Evolutionary conservation across 805 yeast species (phyloP).

Genomic region (Teunomyces tritomae): DNA sequence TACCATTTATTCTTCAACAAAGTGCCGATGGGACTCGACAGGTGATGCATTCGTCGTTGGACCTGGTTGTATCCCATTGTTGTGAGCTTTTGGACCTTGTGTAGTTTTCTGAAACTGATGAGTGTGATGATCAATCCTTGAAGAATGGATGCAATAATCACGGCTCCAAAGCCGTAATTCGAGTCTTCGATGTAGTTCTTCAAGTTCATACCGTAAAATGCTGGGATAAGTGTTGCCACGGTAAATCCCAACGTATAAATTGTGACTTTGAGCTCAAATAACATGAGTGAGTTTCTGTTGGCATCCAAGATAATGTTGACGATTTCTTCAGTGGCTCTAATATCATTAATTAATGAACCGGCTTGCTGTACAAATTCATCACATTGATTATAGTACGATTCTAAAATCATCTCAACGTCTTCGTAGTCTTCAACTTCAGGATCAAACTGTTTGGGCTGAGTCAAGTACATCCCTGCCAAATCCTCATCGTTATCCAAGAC

Average conservation of each 20-base stretch:
- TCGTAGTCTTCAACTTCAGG: constrained; percentile 44
- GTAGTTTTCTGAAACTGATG: constrained; percentile 54
- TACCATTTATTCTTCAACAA: constrained; percentile 15
- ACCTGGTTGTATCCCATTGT: constrained; percentile 37
- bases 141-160: constrained; percentile 49
- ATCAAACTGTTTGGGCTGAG: constrained; percentile 33
- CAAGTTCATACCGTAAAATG: constrained; percentile 86
- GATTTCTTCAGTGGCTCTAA: constrained; percentile 88
- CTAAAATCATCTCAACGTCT: constrained; percentile 83
- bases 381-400: constrained; percentile 85
- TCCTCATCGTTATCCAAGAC: constrained; percentile 85
- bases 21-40: constrained; percentile 8
- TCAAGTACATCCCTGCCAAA: constrained; percentile 72
- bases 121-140: constrained; percentile 56
- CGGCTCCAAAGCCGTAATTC: constrained; percentile 57
- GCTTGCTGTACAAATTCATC: constrained; percentile 93
- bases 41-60: constrained; percentile 7
- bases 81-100: constrained; percentile 64
- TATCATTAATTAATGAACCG: constrained; percentile 76
- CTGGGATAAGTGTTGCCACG: constrained; percentile 80
- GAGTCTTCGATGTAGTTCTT: constrained; percentile 76
- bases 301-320: constrained; percentile 90
- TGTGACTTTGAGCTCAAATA: constrained; percentile 77
- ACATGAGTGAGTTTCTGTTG: constrained; percentile 85
- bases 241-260: constrained; percentile 84